Evolutionary conservation across 2,329 filamentous ascomycete species (phyloP).

Genomic region (Monosporascus ibericus): DNA sequence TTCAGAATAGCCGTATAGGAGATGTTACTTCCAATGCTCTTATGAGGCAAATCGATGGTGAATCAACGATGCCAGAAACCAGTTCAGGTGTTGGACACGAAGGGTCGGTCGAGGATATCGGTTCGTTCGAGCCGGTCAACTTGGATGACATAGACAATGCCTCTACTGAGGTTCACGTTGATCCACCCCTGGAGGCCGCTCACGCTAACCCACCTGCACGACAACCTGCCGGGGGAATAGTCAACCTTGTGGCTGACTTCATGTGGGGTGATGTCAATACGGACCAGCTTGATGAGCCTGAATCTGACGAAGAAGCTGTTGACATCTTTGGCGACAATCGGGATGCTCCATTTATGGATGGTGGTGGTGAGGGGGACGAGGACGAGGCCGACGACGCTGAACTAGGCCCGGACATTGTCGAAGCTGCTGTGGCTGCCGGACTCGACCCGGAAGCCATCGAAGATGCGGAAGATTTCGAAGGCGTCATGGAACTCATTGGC

Average conservation of each 20-base stretch:
- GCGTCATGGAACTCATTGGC: constrained; percentile 90
- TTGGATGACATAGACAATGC: constrained; percentile 1
- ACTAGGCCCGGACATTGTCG: constrained; percentile 47
- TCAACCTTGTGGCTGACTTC: constrained; percentile 47
- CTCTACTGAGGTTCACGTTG: constrained; percentile 1
- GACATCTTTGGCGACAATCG: constrained; percentile 48
- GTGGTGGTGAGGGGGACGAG: constrained; percentile 23
- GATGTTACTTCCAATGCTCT: not conserved
- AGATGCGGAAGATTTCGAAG: constrained; percentile 90
- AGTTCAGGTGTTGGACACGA: not conserved
- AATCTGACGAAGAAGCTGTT: constrained; percentile 47
- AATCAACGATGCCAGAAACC: not conserved
- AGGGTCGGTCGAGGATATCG: not conserved
- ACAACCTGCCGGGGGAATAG: constrained; percentile 30
- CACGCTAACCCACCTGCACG: constrained; percentile 1
- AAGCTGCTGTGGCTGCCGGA: constrained; percentile 59
- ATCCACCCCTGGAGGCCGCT: constrained; percentile 2
- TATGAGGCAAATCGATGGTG: not conserved
- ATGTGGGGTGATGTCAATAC: constrained; percentile 54
- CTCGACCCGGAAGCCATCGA: constrained; percentile 72
- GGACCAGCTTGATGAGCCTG: constrained; percentile 30
- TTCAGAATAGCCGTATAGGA: not conserved
- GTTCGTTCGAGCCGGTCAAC: not conserved
- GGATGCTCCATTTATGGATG: constrained; percentile 32
- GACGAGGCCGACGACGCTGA: constrained; percentile 36